These are phyloP conservation scores for Gamarada debralockiae DNA, from an alignment of 495 filamentous ascomycete species.

Conservation along the genomic window DNA sequence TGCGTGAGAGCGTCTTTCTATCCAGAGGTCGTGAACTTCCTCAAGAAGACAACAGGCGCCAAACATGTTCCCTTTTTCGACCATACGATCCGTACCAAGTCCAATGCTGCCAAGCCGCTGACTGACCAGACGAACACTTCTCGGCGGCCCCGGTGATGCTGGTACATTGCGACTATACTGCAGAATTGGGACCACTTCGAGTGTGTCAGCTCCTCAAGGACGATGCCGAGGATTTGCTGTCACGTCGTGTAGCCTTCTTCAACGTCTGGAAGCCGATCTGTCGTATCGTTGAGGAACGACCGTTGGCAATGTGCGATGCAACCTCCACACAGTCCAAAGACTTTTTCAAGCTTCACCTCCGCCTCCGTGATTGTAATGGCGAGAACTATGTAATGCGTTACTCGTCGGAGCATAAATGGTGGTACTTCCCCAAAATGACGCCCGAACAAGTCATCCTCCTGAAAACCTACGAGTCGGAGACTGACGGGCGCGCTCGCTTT, in stretches of 20 bases:
- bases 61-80: conserved; percentile 32
- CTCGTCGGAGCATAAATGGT: conserved; percentile 25
- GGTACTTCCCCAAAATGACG: conserved; percentile 30
- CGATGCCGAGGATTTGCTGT: conserved; percentile 26
- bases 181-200: conserved; percentile 27
- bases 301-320: conserved; percentile 31
- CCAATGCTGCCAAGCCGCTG: conserved; percentile 24
- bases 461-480: conserved; percentile 27
- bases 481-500: conserved; percentile 8
- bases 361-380: conserved; percentile 29
- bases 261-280: conserved; percentile 33
- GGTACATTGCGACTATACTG: conserved; percentile 35
- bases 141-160: conserved; percentile 32
- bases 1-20: conserved; percentile 24
- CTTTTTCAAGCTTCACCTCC: conserved; percentile 32
- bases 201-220: conserved; percentile 28
- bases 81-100: conserved; percentile 31
- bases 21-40: conserved; percentile 29
- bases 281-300: conserved; percentile 26
- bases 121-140: conserved; percentile 29
- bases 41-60: conserved; percentile 27
- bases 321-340: conserved; percentile 21
- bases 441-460: conserved; percentile 26
- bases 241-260: conserved; percentile 29
- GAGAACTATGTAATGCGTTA: conserved; percentile 34